These are phyloP conservation scores for Phytophthora europaea DNA, from an alignment of 352 stramenopile genomes.

Conservation along the genomic window DNA sequence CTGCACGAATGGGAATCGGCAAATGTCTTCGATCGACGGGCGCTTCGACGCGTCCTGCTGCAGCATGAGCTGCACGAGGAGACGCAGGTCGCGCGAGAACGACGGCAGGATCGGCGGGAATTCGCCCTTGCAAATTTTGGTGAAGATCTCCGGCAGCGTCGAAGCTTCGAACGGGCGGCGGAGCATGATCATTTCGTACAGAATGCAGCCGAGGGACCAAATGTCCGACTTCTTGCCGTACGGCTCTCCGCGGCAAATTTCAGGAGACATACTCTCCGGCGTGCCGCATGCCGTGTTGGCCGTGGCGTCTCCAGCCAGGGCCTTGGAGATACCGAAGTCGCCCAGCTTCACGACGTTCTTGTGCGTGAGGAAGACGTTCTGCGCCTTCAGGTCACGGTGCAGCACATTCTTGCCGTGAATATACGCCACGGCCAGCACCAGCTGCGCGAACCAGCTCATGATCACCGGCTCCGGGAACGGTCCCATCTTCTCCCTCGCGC, in stretches of 20 bases:
- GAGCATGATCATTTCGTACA: conserved; percentile 94
- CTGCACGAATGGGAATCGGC: conserved; percentile 89
- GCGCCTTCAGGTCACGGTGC: conserved; percentile 89
- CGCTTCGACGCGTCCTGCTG: conserved; percentile 89
- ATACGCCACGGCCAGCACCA: conserved; percentile 87
- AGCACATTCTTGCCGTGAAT: conserved; percentile 92
- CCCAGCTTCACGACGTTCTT: conserved; percentile 91
- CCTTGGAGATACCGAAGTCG: conserved; percentile 92
- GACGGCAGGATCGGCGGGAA: conserved; percentile 82
- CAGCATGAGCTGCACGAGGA: conserved; percentile 90
- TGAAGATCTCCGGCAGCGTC: conserved; percentile 87
- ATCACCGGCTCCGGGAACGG: conserved; percentile 87
- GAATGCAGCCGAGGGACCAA: conserved; percentile 90
- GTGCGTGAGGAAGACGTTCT: conserved; percentile 91
- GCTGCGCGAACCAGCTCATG: conserved; percentile 90
- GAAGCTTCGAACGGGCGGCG: conserved; percentile 86
- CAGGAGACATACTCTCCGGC: conserved; percentile 90
- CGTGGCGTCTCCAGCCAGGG: conserved; percentile 79
- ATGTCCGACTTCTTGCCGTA: conserved; percentile 93
- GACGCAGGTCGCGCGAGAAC: conserved; percentile 83
- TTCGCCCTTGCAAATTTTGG: conserved; percentile 90
- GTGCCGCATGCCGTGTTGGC: conserved; percentile 88
- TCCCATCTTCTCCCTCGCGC: conserved; percentile 80
- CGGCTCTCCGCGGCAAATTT: conserved; percentile 89
- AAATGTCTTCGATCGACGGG: conserved; percentile 92